These are phyloP conservation scores for Dothideomycetes sp. DNA, from an alignment of 2,329 filamentous ascomycete species.

Conservation along the genomic window DNA sequence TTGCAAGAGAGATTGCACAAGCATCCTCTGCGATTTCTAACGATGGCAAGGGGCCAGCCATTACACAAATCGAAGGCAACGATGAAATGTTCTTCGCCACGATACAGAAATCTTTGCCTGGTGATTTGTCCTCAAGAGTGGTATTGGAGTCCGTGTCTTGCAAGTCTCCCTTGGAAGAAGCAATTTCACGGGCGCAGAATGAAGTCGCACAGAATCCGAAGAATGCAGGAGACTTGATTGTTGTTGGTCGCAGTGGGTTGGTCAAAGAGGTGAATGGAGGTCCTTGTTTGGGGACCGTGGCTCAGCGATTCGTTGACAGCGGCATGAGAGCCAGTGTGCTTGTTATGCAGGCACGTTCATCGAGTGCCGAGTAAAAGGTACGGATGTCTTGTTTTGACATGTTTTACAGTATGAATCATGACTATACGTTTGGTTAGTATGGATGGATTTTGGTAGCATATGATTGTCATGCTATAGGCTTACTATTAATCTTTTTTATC, in stretches of 20 bases:
- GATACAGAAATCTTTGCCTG: constrained; percentile 47
- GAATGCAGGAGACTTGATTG: constrained; percentile 63
- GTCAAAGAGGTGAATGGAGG: constrained; percentile 28
- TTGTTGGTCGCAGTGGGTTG: constrained; percentile 50
- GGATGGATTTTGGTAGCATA: too few relatives aligned
- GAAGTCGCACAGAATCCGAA: constrained; percentile 52
- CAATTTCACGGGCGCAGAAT: constrained; percentile 45
- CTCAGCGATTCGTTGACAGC: constrained; percentile 49
- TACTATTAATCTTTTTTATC: too few relatives aligned
- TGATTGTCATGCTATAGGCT: too few relatives aligned
- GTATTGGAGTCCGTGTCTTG: constrained; percentile 46
- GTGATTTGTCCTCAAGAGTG: constrained; percentile 44
- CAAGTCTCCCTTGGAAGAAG: constrained; percentile 35
- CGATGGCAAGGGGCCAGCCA: not conserved
- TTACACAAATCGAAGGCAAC: constrained; percentile 26
- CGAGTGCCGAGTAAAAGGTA: too few relatives aligned
- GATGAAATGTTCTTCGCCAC: constrained; percentile 49
- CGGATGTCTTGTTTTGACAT: too few relatives aligned
- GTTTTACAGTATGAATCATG: too few relatives aligned
- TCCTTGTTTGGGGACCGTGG: constrained; percentile 50
- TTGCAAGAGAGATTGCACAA: not conserved
- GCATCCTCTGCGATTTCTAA: not conserved
- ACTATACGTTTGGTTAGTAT: too few relatives aligned
- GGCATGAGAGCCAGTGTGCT: constrained; percentile 59
- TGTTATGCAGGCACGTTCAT: constrained; percentile 52